phyloP scores from a whole-genome alignment of 345 rosid species.

The Hibiscus mutabilis region DNA sequence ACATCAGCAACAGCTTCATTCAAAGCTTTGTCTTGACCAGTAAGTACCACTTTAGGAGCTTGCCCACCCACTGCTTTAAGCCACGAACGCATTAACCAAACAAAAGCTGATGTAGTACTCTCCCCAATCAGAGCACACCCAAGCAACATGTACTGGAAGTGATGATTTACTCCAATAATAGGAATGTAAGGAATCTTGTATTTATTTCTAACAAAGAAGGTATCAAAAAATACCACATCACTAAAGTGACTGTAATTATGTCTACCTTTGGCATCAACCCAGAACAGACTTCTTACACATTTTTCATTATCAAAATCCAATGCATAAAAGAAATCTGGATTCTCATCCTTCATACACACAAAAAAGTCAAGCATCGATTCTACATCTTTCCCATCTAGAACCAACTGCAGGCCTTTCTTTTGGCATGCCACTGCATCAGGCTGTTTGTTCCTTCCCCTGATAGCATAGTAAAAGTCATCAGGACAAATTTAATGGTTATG shows the following conservation, averaged over 20 bases:
- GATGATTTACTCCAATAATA: conserved; percentile 13
- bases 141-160: conserved; percentile 15
- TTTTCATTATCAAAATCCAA: conserved; percentile 12
- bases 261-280: conserved; percentile 8
- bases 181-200: conserved; percentile 9
- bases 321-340: conserved; percentile 16
- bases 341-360: conserved; percentile 14
- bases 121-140: conserved; percentile 13
- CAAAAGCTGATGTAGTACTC: neutral
- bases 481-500: conserved; percentile 17
- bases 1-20: conserved; percentile 13
- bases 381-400: conserved; percentile 12
- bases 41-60: conserved; percentile 12
- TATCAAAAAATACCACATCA: conserved; percentile 8
- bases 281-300: conserved; percentile 8
- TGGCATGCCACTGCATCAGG: conserved; percentile 7
- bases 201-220: conserved; percentile 4
- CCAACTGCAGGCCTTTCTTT: conserved; percentile 14
- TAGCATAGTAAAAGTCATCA: conserved; percentile 11
- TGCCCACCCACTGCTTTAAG: conserved; percentile 14
- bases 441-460: conserved; percentile 8
- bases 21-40: conserved; percentile 10
- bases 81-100: conserved; percentile 16
- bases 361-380: conserved; percentile 6
- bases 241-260: conserved; percentile 6